Conservation (phyloP, 768 basidiomycete species). For the Symmetrospora coprosmae region DNA sequence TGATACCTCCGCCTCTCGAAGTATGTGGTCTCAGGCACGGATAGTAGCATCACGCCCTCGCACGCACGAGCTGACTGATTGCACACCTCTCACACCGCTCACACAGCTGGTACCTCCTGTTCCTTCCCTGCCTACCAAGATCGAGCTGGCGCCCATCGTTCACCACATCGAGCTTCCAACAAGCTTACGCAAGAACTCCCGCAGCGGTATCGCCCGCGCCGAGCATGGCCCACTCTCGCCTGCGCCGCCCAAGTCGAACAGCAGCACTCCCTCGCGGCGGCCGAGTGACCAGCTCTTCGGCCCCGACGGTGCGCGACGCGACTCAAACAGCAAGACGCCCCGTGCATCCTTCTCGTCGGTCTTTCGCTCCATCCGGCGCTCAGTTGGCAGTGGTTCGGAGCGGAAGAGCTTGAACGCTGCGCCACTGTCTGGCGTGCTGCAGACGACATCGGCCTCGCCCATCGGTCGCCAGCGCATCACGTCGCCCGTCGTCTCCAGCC, state of each 20-base stretch:
- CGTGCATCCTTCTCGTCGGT: not conserved
- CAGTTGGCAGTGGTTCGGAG: not conserved
- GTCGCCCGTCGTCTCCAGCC: too few relatives aligned
- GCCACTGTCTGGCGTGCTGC: too few relatives aligned
- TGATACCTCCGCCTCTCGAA: not conserved
- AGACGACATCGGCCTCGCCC: too few relatives aligned
- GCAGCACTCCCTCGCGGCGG: not conserved
- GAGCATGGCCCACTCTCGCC: not conserved
- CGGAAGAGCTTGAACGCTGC: conserved; percentile 10
- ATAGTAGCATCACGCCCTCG: not conserved
- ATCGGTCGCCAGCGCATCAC: too few relatives aligned
- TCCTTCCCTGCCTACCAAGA: not conserved
- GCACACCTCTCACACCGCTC: not conserved
- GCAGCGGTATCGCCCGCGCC: not conserved
- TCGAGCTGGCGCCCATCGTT: not conserved
- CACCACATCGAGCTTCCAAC: not conserved
- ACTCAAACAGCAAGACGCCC: not conserved
- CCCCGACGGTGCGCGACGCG: not conserved
- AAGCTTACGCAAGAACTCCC: not conserved
- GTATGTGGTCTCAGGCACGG: not conserved
- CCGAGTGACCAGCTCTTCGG: too few relatives aligned
- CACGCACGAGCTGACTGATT: too few relatives aligned
- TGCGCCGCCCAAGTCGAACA: not conserved
- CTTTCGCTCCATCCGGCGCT: not conserved
- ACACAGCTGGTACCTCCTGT: not conserved